Base-by-base conservation (phyloP, 1,139 yeast genomes). In the Pichia sorboxylosa region DNA sequence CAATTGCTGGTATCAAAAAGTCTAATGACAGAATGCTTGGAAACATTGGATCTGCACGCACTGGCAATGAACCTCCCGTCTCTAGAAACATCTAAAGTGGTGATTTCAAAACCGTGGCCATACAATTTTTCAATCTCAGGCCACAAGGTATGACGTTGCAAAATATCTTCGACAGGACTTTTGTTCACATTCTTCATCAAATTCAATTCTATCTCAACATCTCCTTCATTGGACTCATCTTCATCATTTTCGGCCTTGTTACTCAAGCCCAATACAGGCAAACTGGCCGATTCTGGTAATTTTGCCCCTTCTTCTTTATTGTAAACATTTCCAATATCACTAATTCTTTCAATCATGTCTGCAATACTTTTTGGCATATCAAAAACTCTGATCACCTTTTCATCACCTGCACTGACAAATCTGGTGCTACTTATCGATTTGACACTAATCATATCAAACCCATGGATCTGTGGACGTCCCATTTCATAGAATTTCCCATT, bases 391-490 rank as follows among this genome's bases (percentile, higher is more conserved):
- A 90, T 58, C 11, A 85, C 78, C 58, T 92, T 92, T 51, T 92
- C 99, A 52, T 92, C 99, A 28, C 96, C 98, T 13, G 90, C 97
- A 37, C 95, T 83, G 4, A 87, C 84, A 58, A 82, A 87, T 39
- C 69, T 63, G 1, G 80, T 64, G 28, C 65, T 57, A 16, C 69
- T 58, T 17, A 90, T 55, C 15, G 78, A 66, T 30, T 74, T 74
- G n/a, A 82, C 63, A 43, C 94, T 76, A 28, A 83, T 69, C 96
- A 92, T 85, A 52, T 92, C 97, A 51, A 84, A 92, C 10, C 99
- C 99, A 54, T 92, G 99, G 42, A 92, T 90, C 53, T 92, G 99
- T 0, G 98, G 98, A 45, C 99, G 69, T 1, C 95, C 84, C 54
- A 90, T 76, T 52, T 92, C 99, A 51, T 78, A 81, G 94, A 94